Conservation (phyloP, 2,329 filamentous ascomycete species). For the Chrysoporthe cubensis region DNA sequence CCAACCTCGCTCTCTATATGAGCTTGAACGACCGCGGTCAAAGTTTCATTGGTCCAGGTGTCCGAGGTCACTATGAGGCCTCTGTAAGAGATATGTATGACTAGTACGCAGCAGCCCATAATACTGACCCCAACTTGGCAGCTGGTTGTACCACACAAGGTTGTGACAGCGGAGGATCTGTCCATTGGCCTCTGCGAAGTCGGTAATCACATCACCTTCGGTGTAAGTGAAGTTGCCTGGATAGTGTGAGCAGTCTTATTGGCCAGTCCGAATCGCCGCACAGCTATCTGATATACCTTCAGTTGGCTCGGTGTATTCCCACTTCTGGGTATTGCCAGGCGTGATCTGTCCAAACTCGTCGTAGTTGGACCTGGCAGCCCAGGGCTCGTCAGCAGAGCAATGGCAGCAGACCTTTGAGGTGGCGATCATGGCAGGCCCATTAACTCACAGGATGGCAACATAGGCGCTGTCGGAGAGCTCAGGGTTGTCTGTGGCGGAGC, state of each 20-base stretch:
- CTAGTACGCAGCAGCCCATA: neutral
- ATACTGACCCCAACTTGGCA: conserved; percentile 52
- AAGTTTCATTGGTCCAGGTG: conserved; percentile 61
- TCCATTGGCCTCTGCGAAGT: conserved; percentile 51
- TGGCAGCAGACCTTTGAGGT: no score
- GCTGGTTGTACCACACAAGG: conserved; percentile 55
- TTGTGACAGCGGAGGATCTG: conserved; percentile 67
- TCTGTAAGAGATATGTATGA: neutral
- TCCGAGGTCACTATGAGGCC: conserved; percentile 40
- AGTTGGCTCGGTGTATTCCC: conserved; percentile 63
- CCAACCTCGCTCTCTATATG: conserved; percentile 63
- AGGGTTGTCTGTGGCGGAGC: conserved; percentile 65
- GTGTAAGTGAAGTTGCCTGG: conserved; percentile 61
- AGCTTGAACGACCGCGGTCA: conserved; percentile 57
- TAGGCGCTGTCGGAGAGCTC: conserved; percentile 60
- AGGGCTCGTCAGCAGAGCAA: neutral
- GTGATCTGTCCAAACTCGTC: conserved; percentile 68
- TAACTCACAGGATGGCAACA: conserved; percentile 49
- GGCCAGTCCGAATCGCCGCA: no score
- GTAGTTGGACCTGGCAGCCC: conserved; percentile 44
- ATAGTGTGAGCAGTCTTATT: neutral
- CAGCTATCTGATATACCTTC: conserved; percentile 38
- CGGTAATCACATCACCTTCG: conserved; percentile 56
- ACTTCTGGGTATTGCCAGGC: conserved; percentile 67
- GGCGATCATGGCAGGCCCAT: neutral